Percentiles rank a stretch among this genome's conserved stretches.
Conservation (phyloP, 306 rosid species). For the Leucaena leucocephala region DNA sequence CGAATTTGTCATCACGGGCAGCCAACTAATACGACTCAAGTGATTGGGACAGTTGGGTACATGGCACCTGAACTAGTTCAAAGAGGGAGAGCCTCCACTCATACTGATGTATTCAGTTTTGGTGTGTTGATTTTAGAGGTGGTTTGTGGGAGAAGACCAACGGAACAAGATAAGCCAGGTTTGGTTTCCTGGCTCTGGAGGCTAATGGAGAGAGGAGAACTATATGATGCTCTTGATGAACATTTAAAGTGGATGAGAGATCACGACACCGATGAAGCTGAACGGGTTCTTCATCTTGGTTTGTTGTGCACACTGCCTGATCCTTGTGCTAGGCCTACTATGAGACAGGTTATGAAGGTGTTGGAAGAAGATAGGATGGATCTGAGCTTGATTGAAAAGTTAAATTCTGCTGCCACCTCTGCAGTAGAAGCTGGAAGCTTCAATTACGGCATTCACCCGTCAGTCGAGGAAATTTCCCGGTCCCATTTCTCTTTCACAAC, state of each 20-base stretch:
- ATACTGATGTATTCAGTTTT: constrained; percentile 56
- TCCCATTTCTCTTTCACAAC: constrained; percentile 33
- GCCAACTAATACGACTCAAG: constrained; percentile 40
- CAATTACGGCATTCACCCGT: constrained; percentile 38
- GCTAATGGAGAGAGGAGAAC: constrained; percentile 45
- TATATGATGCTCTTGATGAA: constrained; percentile 50
- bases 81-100: constrained; percentile 49
- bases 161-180: constrained; percentile 50
- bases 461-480: constrained; percentile 41
- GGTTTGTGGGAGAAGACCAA: constrained; percentile 53
- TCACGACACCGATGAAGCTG: constrained; percentile 40
- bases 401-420: constrained; percentile 36
- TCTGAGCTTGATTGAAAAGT: constrained; percentile 36
- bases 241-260: constrained; percentile 38
- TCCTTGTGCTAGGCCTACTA: constrained; percentile 56
- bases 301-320: constrained; percentile 57
- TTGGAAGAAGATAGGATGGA: constrained; percentile 48
- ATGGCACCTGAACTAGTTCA: constrained; percentile 59
- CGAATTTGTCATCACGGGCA: constrained; percentile 44
- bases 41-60: constrained; percentile 65
- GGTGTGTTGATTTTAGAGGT: constrained; percentile 62
- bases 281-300: constrained; percentile 56
- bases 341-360: constrained; percentile 57
- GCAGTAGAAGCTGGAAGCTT: constrained; percentile 1
- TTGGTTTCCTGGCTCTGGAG: constrained; percentile 55